Evolutionary conservation across 495 filamentous ascomycete species (phyloP).

Genomic region (Tricharina praecox): DNA sequence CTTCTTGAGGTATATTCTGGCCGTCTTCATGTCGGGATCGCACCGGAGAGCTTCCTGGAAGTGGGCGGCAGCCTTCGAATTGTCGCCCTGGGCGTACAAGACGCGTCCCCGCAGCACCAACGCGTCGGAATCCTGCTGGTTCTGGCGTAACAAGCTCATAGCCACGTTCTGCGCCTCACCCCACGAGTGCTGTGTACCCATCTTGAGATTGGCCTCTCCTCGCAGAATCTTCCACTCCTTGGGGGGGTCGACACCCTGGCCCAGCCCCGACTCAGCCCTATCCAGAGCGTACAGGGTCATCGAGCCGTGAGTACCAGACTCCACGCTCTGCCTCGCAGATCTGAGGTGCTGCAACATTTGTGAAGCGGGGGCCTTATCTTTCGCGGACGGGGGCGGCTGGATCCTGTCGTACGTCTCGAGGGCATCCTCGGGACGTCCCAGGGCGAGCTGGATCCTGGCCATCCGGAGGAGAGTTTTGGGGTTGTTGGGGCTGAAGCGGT

Average conservation of each 20-base stretch:
- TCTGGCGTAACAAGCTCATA: conserved; percentile 66
- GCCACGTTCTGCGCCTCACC: conserved; percentile 87
- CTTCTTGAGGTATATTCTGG: conserved; percentile 23
- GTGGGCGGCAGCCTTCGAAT: conserved; percentile 83
- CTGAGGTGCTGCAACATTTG: conserved; percentile 69
- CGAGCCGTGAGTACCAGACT: conserved; percentile 56
- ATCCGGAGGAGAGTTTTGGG: conserved; percentile 74
- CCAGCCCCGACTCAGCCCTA: conserved; percentile 65
- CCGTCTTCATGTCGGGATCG: conserved; percentile 81
- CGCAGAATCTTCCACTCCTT: conserved; percentile 86
- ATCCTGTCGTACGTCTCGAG: conserved; percentile 60
- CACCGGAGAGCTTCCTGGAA: conserved; percentile 77
- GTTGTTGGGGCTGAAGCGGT: conserved; percentile 65
- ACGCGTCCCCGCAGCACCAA: conserved; percentile 75
- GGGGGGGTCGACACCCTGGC: conserved; percentile 52
- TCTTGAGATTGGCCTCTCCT: conserved; percentile 85
- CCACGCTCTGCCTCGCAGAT: conserved; percentile 61
- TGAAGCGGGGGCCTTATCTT: conserved; percentile 61
- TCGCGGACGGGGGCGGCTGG: conserved; percentile 56
- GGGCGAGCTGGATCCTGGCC: conserved; percentile 68
- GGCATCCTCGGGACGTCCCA: conserved; percentile 74
- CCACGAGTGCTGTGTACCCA: conserved; percentile 73
- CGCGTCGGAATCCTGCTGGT: conserved; percentile 84
- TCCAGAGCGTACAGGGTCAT: conserved; percentile 88
- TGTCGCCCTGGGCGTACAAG: conserved; percentile 80